These are phyloP conservation scores for Zelopaecilomyces penicillatus DNA, from an alignment of 2,329 filamentous ascomycete species.

Conservation along the genomic window DNA sequence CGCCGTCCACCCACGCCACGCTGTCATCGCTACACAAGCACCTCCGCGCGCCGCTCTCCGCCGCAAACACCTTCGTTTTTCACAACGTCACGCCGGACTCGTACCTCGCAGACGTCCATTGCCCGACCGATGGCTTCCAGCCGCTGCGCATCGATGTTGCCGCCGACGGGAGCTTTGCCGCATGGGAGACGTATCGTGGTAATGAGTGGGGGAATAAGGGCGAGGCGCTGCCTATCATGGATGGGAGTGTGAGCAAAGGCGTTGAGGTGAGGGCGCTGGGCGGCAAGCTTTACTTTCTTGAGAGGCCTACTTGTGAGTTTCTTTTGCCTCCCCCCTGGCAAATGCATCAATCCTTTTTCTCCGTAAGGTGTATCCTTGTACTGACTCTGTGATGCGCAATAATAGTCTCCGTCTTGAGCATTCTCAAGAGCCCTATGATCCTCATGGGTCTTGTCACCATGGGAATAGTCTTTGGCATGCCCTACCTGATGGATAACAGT, in stretches of 20 bases:
- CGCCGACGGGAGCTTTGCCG: conserved; percentile 40
- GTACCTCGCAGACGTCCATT: conserved; percentile 77
- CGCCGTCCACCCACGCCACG: conserved; percentile 58
- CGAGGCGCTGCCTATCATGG: conserved; percentile 42
- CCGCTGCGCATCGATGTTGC: conserved; percentile 71
- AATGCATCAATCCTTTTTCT: no score
- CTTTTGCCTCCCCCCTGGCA: not conserved
- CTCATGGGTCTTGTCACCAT: conserved; percentile 79
- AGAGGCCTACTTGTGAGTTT: conserved; percentile 65
- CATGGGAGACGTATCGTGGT: conserved; percentile 80
- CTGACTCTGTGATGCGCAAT: not conserved
- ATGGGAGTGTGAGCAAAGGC: conserved; percentile 27
- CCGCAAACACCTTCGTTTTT: conserved; percentile 67
- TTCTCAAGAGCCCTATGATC: conserved; percentile 95
- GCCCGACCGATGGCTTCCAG: conserved; percentile 64
- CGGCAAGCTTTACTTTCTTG: conserved; percentile 66
- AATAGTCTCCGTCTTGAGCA: conserved; percentile 66
- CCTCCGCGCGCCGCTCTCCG: conserved; percentile 53
- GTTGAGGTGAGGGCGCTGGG: conserved; percentile 56
- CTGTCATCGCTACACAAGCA: conserved; percentile 34
- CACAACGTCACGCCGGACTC: conserved; percentile 59
- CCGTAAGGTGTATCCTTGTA: no score
- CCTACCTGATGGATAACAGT: conserved; percentile 94
- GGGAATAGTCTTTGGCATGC: conserved; percentile 82
- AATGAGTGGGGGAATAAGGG: conserved; percentile 88